Percentiles rank a stretch among this genome's conserved stretches.
Conservation (phyloP, 352 stramenopile species). For the Phytophthora melonis region DNA sequence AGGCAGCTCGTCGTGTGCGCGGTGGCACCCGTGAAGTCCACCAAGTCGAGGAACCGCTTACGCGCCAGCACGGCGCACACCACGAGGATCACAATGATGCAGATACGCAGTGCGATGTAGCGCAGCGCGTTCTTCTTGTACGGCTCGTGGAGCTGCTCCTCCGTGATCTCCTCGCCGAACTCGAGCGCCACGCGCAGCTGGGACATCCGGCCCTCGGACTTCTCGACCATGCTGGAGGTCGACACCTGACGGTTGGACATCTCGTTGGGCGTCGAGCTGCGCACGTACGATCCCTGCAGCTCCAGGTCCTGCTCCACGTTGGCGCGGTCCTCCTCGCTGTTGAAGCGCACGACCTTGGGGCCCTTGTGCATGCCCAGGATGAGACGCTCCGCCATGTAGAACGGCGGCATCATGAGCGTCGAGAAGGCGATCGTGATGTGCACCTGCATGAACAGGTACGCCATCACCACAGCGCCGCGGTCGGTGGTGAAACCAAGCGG, state of each 20-base stretch:
- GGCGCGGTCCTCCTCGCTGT: slow-evolving; percentile 29
- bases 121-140: slow-evolving; percentile 60
- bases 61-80: slow-evolving; percentile 48
- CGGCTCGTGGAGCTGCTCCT: slow-evolving; percentile 31
- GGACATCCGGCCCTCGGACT: slow-evolving; percentile 39
- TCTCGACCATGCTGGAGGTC: slow-evolving; percentile 30
- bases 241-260: slow-evolving; percentile 26
- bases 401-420: slow-evolving; percentile 58
- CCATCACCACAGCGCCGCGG: slow-evolving; percentile 55
- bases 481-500: slow-evolving; percentile 57
- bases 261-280: slow-evolving; percentile 44
- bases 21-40: slow-evolving; percentile 65
- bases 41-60: slow-evolving; percentile 64
- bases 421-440: slow-evolving; percentile 62
- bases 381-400: slow-evolving; percentile 70
- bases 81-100: slow-evolving; percentile 54
- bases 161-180: slow-evolving; percentile 47
- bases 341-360: slow-evolving; percentile 31
- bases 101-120: slow-evolving; percentile 55
- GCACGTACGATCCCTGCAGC: slow-evolving; percentile 41
- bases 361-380: slow-evolving; percentile 72
- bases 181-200: slow-evolving; percentile 48
- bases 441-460: slow-evolving; percentile 67
- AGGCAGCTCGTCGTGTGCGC: slow-evolving; percentile 64
- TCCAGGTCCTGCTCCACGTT: slow-evolving; percentile 41